Base-by-base conservation (phyloP, 2,329 filamentous ascomycete genomes). In the Scedosporium boydii region DNA sequence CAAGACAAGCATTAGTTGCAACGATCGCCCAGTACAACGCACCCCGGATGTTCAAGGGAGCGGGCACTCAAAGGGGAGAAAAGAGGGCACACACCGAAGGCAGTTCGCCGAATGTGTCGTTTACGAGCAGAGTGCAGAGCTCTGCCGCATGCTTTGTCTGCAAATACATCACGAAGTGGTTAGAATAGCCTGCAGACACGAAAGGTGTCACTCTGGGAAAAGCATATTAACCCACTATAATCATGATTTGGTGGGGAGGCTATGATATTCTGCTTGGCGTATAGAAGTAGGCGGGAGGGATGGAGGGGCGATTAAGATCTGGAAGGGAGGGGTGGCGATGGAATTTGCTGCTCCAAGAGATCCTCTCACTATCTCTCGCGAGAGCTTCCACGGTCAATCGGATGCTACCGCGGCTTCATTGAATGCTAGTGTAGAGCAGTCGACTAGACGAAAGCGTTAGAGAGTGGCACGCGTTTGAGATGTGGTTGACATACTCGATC, bases 51-150 rank as follows among this genome's bases (percentile, higher is more conserved):
- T 38, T 12, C 10, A 9, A 38, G 34, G 34, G 10, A 38, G 34
- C 34, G 34, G 34, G 12, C 34, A 3, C 34, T 38, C 34, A 38
- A 38, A 14, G 34, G 34, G 34, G 34, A 9, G 56, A 46, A 60
- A 16, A 51, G 29, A 58, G 44, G 38, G 61, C 38, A 79, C 88
- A 70, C 89, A 97, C 93, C 73, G 91, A 91, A 65, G 92, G 91
- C 64, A 98, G 86, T 77, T 96, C 90, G 72, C 95, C 95, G 75
- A 95, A 93, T 64, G 90, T 82, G 73, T 97, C 92, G 72, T 92
- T 87, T 66, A 98, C 88, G 66, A 97, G 83, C 73, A 96, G 86
- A 78, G 88, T 85, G 80, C 91, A 96, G 72, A 98, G 90, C 84
- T 97, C 91, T 71, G 89, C 86, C 68, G 89, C 82, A 73, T 89